Conservation (phyloP, 2,329 filamentous ascomycete genomes). For the Zymoseptoria passerinii region DNA sequence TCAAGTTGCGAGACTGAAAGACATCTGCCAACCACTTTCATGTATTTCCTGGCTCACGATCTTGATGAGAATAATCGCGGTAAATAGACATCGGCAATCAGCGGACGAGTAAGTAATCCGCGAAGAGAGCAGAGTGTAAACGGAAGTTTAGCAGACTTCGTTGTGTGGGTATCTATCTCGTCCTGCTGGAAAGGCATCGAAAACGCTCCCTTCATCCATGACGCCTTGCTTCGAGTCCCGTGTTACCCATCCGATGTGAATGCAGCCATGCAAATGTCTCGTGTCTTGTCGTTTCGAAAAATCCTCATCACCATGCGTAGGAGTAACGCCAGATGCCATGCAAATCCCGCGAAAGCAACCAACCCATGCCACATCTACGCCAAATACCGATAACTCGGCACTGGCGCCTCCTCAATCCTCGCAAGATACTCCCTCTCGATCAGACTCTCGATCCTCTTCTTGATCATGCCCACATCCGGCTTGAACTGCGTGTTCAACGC, state of each 20-base stretch:
- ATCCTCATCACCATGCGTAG: background rate
- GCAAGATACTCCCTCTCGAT: slow-evolving; percentile 72
- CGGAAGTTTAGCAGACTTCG: no score
- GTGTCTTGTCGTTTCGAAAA: background rate
- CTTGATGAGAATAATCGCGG: no score
- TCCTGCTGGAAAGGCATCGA: background rate
- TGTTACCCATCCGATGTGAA: background rate
- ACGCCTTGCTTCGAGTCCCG: background rate
- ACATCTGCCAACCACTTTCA: no score
- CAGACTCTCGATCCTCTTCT: slow-evolving; percentile 70
- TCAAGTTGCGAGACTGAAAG: no score
- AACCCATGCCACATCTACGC: slow-evolving; percentile 32
- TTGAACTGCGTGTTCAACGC: slow-evolving; percentile 63
- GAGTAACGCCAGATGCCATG: slow-evolving; percentile 1
- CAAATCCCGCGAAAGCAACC: background rate
- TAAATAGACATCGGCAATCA: no score
- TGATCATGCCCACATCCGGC: slow-evolving; percentile 68
- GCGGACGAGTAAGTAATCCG: no score
- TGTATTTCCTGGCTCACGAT: no score
- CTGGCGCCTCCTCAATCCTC: slow-evolving; percentile 56
- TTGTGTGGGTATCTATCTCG: background rate
- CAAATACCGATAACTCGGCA: slow-evolving; percentile 62
- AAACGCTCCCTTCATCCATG: background rate
- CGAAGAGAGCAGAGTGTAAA: no score
- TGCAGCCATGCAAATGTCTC: background rate